Conservation (phyloP, 2,329 filamentous ascomycete genomes). For the Talaromyces sp. region DNA sequence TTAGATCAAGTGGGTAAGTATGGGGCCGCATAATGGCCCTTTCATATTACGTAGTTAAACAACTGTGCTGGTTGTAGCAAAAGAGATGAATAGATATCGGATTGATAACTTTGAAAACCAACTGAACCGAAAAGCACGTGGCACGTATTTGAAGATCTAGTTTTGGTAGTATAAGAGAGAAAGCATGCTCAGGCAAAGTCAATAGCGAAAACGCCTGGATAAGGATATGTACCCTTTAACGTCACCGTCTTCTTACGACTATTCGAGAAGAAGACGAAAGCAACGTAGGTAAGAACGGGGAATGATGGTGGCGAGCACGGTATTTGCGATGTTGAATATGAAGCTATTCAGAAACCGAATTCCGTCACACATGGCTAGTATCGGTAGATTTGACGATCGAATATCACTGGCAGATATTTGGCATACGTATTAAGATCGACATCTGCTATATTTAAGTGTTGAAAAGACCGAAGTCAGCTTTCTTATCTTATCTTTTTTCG, state of each 20-base stretch:
- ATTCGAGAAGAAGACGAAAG: background rate
- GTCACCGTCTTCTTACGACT: background rate
- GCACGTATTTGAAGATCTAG: background rate
- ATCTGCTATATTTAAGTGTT: background rate
- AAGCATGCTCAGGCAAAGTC: background rate
- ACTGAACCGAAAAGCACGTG: too few species aligned
- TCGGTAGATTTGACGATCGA: background rate
- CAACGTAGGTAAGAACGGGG: background rate
- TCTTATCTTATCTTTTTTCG: background rate
- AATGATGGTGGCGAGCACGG: background rate
- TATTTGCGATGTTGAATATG: background rate
- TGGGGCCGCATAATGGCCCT: background rate
- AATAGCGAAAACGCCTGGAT: background rate
- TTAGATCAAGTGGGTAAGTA: background rate
- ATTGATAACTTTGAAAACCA: too few species aligned
- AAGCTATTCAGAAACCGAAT: background rate
- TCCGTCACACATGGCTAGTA: background rate
- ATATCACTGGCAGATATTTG: background rate
- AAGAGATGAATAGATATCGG: too few species aligned
- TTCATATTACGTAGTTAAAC: background rate
- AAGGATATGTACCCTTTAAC: background rate
- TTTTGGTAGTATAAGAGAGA: background rate
- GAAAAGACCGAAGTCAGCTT: background rate
- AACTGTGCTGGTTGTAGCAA: too few species aligned
- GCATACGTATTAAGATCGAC: background rate